phyloP scores from a whole-genome alignment of 176 grass and related monocot species.

The Cenchrus purpureus region DNA sequence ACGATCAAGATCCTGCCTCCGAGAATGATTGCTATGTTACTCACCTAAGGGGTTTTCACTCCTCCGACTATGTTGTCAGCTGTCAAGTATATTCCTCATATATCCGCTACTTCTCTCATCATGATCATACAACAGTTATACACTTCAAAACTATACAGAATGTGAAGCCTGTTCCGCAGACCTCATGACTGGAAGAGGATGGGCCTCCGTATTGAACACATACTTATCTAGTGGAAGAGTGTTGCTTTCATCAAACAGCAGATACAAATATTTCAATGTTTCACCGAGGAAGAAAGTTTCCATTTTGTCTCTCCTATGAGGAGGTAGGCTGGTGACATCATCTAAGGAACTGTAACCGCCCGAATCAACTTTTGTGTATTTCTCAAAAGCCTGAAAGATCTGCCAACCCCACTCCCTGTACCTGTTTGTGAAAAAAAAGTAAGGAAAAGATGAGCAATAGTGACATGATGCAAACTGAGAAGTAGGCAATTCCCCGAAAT shows the following conservation, averaged over 20 bases:
- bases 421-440: conserved; percentile 57
- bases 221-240: conserved; percentile 84
- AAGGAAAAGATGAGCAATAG: no score
- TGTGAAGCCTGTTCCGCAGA: conserved; percentile 40
- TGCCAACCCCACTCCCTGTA: conserved; percentile 99
- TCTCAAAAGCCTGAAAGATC: conserved; percentile 94
- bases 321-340: conserved; percentile 90
- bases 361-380: conserved; percentile 89
- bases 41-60: conserved; percentile 34
- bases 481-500: not conserved
- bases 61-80: conserved; percentile 18
- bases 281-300: conserved; percentile 93
- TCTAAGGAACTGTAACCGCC: conserved; percentile 89
- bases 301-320: conserved; percentile 94
- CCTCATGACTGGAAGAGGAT: conserved; percentile 79
- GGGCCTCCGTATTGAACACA: conserved; percentile 96
- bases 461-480: conserved; percentile 13
- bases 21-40: conserved; percentile 36
- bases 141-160: conserved; percentile 49
- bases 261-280: conserved; percentile 96
- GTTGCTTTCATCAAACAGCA: conserved; percentile 86
- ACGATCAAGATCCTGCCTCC: conserved; percentile 17
- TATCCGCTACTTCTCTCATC: conserved; percentile 36
- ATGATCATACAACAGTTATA: conserved; percentile 34
- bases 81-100: conserved; percentile 28